phyloP scores from a whole-genome alignment of 371 early-diverging fungal genomes.

The Mortierella sp. region DNA sequence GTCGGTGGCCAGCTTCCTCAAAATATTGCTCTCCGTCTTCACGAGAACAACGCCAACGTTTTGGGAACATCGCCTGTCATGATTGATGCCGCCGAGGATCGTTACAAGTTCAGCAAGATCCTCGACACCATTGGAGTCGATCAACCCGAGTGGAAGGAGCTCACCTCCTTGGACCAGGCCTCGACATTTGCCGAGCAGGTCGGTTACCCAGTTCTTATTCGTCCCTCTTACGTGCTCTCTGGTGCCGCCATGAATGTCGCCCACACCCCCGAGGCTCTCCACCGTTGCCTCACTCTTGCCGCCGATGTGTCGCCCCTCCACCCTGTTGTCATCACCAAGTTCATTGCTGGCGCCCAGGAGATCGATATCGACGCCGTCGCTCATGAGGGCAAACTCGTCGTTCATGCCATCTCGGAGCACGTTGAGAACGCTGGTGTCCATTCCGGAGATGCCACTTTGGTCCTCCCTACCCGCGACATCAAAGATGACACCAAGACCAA shows the following conservation, averaged over 20 bases:
- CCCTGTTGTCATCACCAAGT: constrained; percentile 96
- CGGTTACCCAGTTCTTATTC: constrained; percentile 93
- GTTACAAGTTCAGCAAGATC: constrained; percentile 92
- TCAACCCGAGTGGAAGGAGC: constrained; percentile 95
- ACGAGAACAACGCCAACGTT: constrained; percentile 77
- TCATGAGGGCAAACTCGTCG: constrained; percentile 81
- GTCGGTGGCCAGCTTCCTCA: constrained; percentile 96
- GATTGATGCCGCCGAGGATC: constrained; percentile 94
- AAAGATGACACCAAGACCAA: constrained; percentile 72
- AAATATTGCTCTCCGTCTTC: constrained; percentile 91
- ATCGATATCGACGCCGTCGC: constrained; percentile 96
- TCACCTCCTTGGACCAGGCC: constrained; percentile 86
- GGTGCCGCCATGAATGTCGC: constrained; percentile 98
- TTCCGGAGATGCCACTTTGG: constrained; percentile 96
- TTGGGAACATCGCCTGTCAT: constrained; percentile 92
- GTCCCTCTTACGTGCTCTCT: constrained; percentile 95
- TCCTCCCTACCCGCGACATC: constrained; percentile 88
- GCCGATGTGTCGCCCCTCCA: constrained; percentile 90
- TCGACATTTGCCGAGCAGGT: constrained; percentile 85
- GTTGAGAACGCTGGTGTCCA: constrained; percentile 97
- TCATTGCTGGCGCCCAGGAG: constrained; percentile 93
- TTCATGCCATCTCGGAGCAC: constrained; percentile 94
- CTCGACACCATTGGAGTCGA: constrained; percentile 93
- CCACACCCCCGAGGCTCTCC: constrained; percentile 78
- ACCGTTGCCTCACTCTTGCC: constrained; percentile 82